These are phyloP conservation scores for Flaveria bidentis DNA, from an alignment of 129 eudicot species.

Conservation along the genomic window DNA sequence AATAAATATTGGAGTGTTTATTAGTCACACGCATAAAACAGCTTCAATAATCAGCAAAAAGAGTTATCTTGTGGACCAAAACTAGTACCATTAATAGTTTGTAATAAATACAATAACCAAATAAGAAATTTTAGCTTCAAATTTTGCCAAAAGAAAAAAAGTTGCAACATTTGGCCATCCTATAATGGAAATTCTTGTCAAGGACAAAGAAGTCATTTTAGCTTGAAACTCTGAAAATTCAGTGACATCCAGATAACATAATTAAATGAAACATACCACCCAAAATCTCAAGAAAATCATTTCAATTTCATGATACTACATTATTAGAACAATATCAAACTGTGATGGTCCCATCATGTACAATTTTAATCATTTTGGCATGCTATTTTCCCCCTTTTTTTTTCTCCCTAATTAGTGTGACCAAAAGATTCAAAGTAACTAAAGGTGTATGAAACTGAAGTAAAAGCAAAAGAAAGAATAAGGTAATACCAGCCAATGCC, in stretches of 20 bases:
- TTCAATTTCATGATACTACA: conserved; percentile 28
- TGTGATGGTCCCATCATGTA: conserved; percentile 42
- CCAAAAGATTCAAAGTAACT: conserved; percentile 38
- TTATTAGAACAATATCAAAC: conserved; percentile 37
- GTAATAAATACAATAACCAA: conserved; percentile 6
- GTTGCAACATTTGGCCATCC: background rate
- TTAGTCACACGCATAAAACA: background rate
- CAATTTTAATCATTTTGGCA: conserved; percentile 42
- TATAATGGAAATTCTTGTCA: background rate
- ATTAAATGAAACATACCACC: conserved; percentile 10
- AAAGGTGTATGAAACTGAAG: conserved; percentile 3
- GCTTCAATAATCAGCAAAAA: background rate
- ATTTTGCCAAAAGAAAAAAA: conserved; percentile 15
- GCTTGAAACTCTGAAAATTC: background rate
- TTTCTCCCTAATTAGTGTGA: conserved; percentile 33
- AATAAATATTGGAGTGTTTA: background rate
- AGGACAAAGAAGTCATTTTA: conserved; percentile 22
- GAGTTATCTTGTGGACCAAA: conserved; percentile 20
- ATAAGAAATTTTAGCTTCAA: conserved; percentile 16
- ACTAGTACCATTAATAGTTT: conserved; percentile 7
- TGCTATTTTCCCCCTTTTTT: conserved; percentile 21
- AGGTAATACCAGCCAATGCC: conserved; percentile 98
- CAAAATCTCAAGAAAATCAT: conserved; percentile 27
- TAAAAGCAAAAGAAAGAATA: conserved; percentile 31
- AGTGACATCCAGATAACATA: background rate